Base-by-base conservation (phyloP, 2,329 filamentous ascomycete genomes). In the Raffaelea ambrosiae region DNA sequence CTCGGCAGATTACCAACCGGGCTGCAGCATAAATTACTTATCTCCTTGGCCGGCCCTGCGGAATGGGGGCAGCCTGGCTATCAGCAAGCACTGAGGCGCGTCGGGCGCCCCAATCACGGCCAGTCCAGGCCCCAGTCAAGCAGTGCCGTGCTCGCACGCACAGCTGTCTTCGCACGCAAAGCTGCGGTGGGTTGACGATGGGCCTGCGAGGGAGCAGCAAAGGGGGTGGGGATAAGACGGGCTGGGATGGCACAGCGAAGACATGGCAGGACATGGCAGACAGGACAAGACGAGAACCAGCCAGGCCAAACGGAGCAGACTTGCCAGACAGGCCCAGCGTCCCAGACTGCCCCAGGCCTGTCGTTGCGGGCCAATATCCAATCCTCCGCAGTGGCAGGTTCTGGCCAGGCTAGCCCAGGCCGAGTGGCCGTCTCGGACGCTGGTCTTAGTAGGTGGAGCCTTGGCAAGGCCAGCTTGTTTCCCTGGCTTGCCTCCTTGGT, bases 11-110 rank as follows among this genome's bases (percentile, higher is more conserved):
- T 58, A 50, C 51, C 7, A 29, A 36, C 19, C 40, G 19, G 23
- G 19, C 39, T 46, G 40, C 38, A 46, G 26, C 45, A 44, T 55
- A 62, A 57, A 59, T 58, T 57, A 50, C 52, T 52, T 45, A 44
- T 48, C 51, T 49, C 48, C 16, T 14, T 51, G 48, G 43, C 59
- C 61, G 59, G 60, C 48, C 60, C 53, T 63, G 57, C 61, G 60
- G 60, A 64, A 55, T 44, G 22, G 33, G 26, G 26, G 7, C 26
- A 29, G 26, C 26, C 52, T 51, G 57, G 54, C 51, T 57, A 57
- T 52, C 58, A 54, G 54, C 56, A 33, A 40, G 4, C 35, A 40
- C 36, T 14, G 26, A 29, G 14, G 40, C 43, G 22, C 18, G 35
- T 20, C n/a, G 43, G n/a, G 36, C 42, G 36, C 42, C 26, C 38